A percentile compares a stretch with the other conserved stretches of the same genome.
Conservation (phyloP, 140 eudicot genomes). For the Oenanthe javanica region DNA sequence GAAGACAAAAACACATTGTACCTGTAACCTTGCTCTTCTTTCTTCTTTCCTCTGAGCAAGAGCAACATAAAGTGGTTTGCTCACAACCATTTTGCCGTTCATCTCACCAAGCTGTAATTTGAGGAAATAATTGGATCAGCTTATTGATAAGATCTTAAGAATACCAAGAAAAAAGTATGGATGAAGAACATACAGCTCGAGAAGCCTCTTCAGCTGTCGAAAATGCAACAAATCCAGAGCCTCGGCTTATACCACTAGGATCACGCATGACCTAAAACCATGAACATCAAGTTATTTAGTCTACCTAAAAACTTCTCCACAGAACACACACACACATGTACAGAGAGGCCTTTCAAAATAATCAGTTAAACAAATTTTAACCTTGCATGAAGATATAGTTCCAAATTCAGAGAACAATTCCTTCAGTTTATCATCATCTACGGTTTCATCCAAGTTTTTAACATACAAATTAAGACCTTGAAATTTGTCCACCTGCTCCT, state of each 20-base stretch:
- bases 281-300: not conserved
- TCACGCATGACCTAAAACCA: slow-evolving; percentile 44
- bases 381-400: slow-evolving; percentile 86
- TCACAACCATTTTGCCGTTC: slow-evolving; percentile 52
- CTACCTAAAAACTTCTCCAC: not conserved
- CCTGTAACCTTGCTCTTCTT: slow-evolving; percentile 53
- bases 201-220: slow-evolving; percentile 77
- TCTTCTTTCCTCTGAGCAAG: slow-evolving; percentile 75
- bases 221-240: slow-evolving; percentile 89
- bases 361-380: slow-evolving; percentile 5
- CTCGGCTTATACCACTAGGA: slow-evolving; percentile 79
- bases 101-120: slow-evolving; percentile 45
- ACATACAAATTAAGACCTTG: slow-evolving; percentile 71
- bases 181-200: slow-evolving; percentile 41
- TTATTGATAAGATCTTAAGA: not conserved
- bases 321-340: not conserved
- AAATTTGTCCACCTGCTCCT: slow-evolving; percentile 71
- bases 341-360: not conserved
- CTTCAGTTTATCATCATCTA: slow-evolving; percentile 75
- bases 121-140: not conserved
- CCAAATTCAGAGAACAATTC: slow-evolving; percentile 67
- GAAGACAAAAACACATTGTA: not conserved
- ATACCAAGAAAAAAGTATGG: not conserved
- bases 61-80: slow-evolving; percentile 96
- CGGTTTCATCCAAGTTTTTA: slow-evolving; percentile 69